Conservation (phyloP, 805 yeast species). For the Metschnikowia lachancei region DNA sequence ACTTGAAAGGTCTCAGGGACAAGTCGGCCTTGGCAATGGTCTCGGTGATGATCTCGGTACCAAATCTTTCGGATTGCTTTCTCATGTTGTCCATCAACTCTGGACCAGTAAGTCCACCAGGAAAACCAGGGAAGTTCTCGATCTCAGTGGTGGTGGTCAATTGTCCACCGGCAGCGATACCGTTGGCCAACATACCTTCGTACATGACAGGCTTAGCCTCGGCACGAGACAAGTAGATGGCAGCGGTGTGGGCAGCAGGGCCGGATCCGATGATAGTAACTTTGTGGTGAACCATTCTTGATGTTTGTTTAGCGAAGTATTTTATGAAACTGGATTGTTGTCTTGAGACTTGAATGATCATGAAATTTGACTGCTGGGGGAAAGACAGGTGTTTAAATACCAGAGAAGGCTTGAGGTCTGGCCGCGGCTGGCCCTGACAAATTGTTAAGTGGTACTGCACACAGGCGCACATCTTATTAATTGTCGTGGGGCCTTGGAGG, state of each 20-base stretch:
- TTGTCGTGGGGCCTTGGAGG: neutral
- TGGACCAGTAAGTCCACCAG: constrained; percentile 83
- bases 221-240: constrained; percentile 94
- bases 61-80: constrained; percentile 80
- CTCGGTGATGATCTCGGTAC: constrained; percentile 92
- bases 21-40: constrained; percentile 92
- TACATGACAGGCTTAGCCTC: constrained; percentile 90
- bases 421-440: constrained; percentile 15
- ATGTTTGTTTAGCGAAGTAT: constrained; percentile 1
- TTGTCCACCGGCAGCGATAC: constrained; percentile 99
- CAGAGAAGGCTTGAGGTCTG: constrained; percentile 6
- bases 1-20: constrained; percentile 84
- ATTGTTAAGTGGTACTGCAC: constrained; percentile 8
- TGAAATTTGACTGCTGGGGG: neutral
- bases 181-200: constrained; percentile 97
- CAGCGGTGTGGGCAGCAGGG: constrained; percentile 99
- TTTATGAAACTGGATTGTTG: neutral
- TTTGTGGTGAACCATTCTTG: constrained; percentile 75
- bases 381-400: constrained; percentile 5
- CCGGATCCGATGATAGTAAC: constrained; percentile 94
- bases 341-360: neutral
- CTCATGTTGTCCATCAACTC: constrained; percentile 93
- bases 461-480: constrained; percentile 1
- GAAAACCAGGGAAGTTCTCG: constrained; percentile 99
- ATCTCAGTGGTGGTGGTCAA: constrained; percentile 97